Base-by-base conservation (phyloP, 257 asterid species). In the Primulina tabacum region DNA sequence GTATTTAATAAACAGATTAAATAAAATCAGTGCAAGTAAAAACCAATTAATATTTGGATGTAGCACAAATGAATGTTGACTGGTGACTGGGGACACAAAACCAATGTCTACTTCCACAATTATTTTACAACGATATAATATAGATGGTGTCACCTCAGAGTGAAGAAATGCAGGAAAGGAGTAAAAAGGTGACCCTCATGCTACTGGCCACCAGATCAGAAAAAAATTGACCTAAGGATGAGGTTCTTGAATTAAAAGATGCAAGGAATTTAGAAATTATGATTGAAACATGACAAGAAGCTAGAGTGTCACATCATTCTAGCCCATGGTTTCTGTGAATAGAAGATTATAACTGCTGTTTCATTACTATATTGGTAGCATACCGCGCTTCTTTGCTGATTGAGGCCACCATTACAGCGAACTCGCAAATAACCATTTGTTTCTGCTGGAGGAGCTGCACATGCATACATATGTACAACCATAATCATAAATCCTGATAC, bases 361-460 rank as follows among this genome's bases (percentile, higher is more conserved):
- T 24, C 69, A 74, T 6, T 28, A 61, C 69, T 68, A 71, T 57
- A 70, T 59, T 64, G 6, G 75, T 70, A 58, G 64, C 86, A 65
- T 78, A 94, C 97, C 77, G 99, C 99, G 82, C 85, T 94, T 78
- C 99, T 86, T 78, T 94, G 97, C 84, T 94, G 97, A 76, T 92
- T 94, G 75, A 94, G 88, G 78, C 99, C 99, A 55, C 99, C 99
- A 78, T 94, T 94, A 81, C 99, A 94, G 65, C 97, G 95, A 77
- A 94, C 97, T 65, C 99, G 92, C 65, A 94, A 77, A 79, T 94
- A 94, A 34, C 99, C 99, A 84, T 86, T 93, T 80, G 84, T 85
- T 81, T 86, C 90, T 66, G 68, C 73, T 26, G 93, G 81, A 73
- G 97, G 97, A 75, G 96, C 96, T 90, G 90, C 84, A 74, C 18